Evolutionary conservation across 2,329 filamentous ascomycete species (phyloP).

Genomic region (Talaromyces funiculosus): DNA sequence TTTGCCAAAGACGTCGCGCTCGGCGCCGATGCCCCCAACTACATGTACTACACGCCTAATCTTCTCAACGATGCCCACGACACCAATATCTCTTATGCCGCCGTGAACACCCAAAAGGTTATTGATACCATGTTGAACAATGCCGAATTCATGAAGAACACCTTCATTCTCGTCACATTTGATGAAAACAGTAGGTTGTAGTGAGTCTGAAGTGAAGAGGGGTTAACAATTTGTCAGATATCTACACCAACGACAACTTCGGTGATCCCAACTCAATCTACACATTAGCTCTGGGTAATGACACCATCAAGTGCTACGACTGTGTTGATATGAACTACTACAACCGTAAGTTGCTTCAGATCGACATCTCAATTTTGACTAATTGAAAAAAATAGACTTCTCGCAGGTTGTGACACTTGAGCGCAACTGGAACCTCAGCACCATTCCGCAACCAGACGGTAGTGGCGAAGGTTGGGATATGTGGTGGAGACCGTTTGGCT

Average conservation of each 20-base stretch:
- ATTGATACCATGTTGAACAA: slow-evolving; percentile 15
- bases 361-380: too few relatives aligned
- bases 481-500: slow-evolving; percentile 5
- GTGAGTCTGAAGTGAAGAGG: not conserved
- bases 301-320: slow-evolving; percentile 13
- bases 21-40: slow-evolving; percentile 12
- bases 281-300: slow-evolving; percentile 13
- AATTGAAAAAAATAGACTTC: not conserved
- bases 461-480: not conserved
- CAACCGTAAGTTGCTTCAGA: slow-evolving; percentile 12
- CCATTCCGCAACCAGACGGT: not conserved
- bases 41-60: slow-evolving; percentile 15
- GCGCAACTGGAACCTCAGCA: slow-evolving; percentile 6
- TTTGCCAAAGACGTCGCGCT: slow-evolving; percentile 15
- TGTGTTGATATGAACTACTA: slow-evolving; percentile 15
- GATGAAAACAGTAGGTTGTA: slow-evolving; percentile 14
- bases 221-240: not conserved
- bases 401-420: not conserved
- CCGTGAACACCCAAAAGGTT: not conserved
- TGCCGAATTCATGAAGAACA: slow-evolving; percentile 16
- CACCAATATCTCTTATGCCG: slow-evolving; percentile 2
- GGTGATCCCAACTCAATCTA: slow-evolving; percentile 14
- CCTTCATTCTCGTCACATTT: slow-evolving; percentile 16
- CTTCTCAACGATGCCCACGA: slow-evolving; percentile 11
- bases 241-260: slow-evolving; percentile 11